Evolutionary conservation across 1,284 basidiomycete genomes (phyloP), one percentile per base, ranked within the genome.

Genomic region (Cerioporus squamosus): DNA sequence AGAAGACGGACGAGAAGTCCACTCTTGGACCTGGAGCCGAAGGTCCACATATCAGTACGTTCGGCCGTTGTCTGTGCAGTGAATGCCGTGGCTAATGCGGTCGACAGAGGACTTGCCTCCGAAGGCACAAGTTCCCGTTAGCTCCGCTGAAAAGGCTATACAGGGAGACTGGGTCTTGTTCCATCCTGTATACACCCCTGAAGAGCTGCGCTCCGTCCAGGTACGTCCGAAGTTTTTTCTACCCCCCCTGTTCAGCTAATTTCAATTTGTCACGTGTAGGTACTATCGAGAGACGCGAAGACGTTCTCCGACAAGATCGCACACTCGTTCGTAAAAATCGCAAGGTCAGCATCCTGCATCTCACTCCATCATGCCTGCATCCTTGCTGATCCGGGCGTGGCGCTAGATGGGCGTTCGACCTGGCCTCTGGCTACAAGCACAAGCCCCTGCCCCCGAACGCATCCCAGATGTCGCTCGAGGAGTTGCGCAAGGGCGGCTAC

Each of bases 81-180:
- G n/a, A n/a, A n/a, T 40, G 36, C 36, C 23, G 23, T 26, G n/a
- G 38, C 18, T 51, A 43, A 59, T 48, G 33, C 33, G 38, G 51
- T 48, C 54, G 44, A 42, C 57, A 68, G 68, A 68, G 59, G 68
- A 66, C 44, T 26, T 64, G 5, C 50, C 55, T 3, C 47, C 59
- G 5, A 51, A 56, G 14, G 26, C 49, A 43, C 20, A 52, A 36
- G 22, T 51, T 36, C 44, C 31, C 14, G 33, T 52, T 15, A 57
- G 61, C 7, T 44, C 57, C 6, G 40, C 46, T 2, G 62, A 55
- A 20, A 44, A 55, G 14, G 59, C 60, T 10, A 56, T 90, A 51
- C 82, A 79, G 29, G 90, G 90, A 2, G 90, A 91, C 68, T 94
- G 91, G 89, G 88, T 93, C 9, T 75, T 93, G 0, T 91, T 93